Conservation (phyloP, 352 stramenopile species). For the Globisporangium sylvaticum region DNA sequence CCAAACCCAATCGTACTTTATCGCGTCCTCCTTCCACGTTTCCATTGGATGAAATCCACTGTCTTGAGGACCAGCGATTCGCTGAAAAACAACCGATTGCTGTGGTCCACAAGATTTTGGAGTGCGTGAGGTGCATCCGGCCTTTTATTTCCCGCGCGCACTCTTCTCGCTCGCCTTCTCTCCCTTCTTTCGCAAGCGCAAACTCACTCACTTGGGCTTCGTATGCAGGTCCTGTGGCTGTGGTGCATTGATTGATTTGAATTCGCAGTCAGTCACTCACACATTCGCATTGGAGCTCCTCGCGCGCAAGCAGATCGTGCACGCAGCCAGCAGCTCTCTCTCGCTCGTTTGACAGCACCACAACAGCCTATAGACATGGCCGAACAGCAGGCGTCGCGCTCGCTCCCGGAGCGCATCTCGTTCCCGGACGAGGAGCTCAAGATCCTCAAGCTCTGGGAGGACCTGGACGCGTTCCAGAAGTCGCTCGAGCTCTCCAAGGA, state of each 20-base stretch:
- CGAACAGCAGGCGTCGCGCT: constrained; percentile 36
- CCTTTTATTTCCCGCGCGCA: background rate
- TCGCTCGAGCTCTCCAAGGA: constrained; percentile 91
- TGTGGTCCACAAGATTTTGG: constrained; percentile 13
- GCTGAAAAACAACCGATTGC: background rate
- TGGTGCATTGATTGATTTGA: background rate
- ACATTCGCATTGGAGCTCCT: constrained; percentile 16
- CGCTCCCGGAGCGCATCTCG: constrained; percentile 83
- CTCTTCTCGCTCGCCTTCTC: background rate
- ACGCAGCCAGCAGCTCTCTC: background rate
- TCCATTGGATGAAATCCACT: background rate
- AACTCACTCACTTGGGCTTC: background rate
- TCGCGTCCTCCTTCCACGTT: background rate
- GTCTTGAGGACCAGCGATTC: background rate
- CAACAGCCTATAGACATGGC: constrained; percentile 8
- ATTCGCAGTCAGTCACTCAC: background rate
- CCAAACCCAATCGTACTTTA: constrained; percentile 9
- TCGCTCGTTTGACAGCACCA: background rate
- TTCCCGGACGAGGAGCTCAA: constrained; percentile 83
- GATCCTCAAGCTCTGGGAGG: constrained; percentile 75
- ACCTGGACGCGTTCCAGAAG: constrained; percentile 89
- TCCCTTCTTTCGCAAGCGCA: background rate
- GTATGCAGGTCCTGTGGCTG: constrained; percentile 14
- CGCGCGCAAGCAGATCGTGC: constrained; percentile 7
- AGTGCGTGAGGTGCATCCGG: background rate